These are phyloP conservation scores for Pleurotus sapidus DNA, from an alignment of 768 basidiomycete species.

Conservation along the genomic window DNA sequence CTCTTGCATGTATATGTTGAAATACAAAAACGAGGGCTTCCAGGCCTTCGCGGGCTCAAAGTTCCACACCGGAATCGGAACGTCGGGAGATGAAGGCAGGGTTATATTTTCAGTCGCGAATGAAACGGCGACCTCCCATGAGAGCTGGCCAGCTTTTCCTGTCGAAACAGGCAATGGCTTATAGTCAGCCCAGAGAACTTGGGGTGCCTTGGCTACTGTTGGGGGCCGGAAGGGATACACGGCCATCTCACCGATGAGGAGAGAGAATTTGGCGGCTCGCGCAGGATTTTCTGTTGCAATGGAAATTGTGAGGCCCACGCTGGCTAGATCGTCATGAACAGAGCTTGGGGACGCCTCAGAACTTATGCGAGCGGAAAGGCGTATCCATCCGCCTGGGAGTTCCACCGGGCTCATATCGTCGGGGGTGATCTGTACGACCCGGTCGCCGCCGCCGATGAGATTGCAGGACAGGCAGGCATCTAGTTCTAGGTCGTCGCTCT, in stretches of 20 bases:
- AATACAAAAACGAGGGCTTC: conserved; percentile 59
- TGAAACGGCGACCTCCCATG: conserved; percentile 57
- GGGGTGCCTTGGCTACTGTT: conserved; percentile 28
- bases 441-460: conserved; percentile 11
- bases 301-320: conserved; percentile 52
- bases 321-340: conserved; percentile 19
- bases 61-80: conserved; percentile 54
- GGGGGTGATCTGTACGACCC: conserved; percentile 23
- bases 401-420: conserved; percentile 22
- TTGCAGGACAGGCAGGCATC: conserved; percentile 42
- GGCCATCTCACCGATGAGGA: conserved; percentile 61
- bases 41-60: conserved; percentile 41
- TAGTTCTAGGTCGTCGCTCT: conserved; percentile 29
- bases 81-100: conserved; percentile 42
- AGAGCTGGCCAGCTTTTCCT: conserved; percentile 39
- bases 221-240: conserved; percentile 40
- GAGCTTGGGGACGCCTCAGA: not conserved
- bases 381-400: conserved; percentile 51
- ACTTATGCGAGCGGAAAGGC: conserved; percentile 42
- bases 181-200: conserved; percentile 55
- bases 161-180: conserved; percentile 6
- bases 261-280: conserved; percentile 34
- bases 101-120: conserved; percentile 31
- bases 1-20: conserved; percentile 57
- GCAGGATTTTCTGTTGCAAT: conserved; percentile 43